These are phyloP conservation scores for Capniomyces stellatus DNA, from an alignment of 371 early-diverging fungal species.

Conservation along the genomic window DNA sequence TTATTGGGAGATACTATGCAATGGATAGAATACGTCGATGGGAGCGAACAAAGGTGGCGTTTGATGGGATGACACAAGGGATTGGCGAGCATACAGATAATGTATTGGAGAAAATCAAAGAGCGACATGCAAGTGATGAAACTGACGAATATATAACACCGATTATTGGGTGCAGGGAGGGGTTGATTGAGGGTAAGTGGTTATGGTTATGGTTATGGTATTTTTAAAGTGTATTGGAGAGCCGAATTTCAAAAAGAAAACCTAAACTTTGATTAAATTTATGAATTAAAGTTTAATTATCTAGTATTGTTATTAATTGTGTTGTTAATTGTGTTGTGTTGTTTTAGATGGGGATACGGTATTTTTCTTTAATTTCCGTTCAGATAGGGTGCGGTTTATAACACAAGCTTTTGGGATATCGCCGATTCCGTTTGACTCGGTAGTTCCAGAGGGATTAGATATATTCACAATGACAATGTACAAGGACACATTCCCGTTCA, in stretches of 20 bases:
- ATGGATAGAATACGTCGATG: constrained; percentile 99
- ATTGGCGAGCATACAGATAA: constrained; percentile 53
- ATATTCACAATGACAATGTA: constrained; percentile 97
- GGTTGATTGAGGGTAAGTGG: constrained; percentile 58
- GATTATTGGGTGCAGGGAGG: constrained; percentile 61
- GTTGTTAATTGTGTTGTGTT: too few relatives aligned
- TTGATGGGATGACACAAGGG: constrained; percentile 72
- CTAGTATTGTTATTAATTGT: too few relatives aligned
- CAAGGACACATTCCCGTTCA: constrained; percentile 84
- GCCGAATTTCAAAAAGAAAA: too few relatives aligned
- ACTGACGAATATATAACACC: constrained; percentile 98
- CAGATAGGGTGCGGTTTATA: constrained; percentile 98
- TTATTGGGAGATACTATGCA: constrained; percentile 97
- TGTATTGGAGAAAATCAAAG: constrained; percentile 54
- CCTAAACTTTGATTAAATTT: too few relatives aligned
- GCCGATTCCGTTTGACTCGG: constrained; percentile 68
- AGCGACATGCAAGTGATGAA: constrained; percentile 61
- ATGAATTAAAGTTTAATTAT: too few relatives aligned
- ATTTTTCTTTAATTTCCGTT: constrained; percentile 90
- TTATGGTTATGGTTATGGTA: too few relatives aligned
- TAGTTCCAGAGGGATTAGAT: constrained; percentile 56
- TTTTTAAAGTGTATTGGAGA: too few relatives aligned
- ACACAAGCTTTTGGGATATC: constrained; percentile 67
- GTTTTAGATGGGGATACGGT: constrained; percentile 64
- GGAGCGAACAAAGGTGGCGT: constrained; percentile 91